Evolutionary conservation across 495 filamentous ascomycete species (phyloP), one percentile per base, ranked within the genome.

Genomic region (Hypoxylon lenormandii): DNA sequence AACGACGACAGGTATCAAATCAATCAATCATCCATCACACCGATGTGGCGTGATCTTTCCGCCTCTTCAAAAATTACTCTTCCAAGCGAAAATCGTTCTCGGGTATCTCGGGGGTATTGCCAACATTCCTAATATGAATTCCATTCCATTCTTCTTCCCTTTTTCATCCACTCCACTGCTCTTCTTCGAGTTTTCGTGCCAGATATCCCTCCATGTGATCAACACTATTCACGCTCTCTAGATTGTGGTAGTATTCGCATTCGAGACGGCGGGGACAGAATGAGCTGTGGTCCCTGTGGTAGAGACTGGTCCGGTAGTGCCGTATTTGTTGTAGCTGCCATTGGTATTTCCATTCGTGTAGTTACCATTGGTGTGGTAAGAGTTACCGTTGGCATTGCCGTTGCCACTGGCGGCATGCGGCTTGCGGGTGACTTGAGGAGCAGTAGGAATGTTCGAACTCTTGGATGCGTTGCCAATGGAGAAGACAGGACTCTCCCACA

Each of bases 401-500:
- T 37, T 54, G 15, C 33, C 23, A 26, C 5, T 51, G 19, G 19
- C 42, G 19, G 66, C 59, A 30, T 83, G 82, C 5, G 77, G 58
- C 83, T 96, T 97, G 69, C 92, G 89, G 33, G 82, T 85, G 37
- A 96, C 82, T 46, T 82, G 55, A 0, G 84, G 82, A n/a, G 87
- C 78, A 50, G 79, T 71, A 4, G 93, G 91, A 46, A 97, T 86
- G 72, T 90, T 85, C 33, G 78, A 81, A 12, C 91, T 90, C 80
- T 90, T 87, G 4, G 83, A 72, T 5, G 94, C 92, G n/a, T 79
- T 82, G 53, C 95, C 96, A 64, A 98, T 89, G 72, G 86, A 89
- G 84, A 98, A 98, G 72, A 98, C 88, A 28, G 96, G 93, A 26
- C 90, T 94, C 80, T 97, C 90, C 95, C 95, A 98, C 77, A 89